Conservation (phyloP, 495 filamentous ascomycete genomes). For the Penicillium cinerascens region DNA sequence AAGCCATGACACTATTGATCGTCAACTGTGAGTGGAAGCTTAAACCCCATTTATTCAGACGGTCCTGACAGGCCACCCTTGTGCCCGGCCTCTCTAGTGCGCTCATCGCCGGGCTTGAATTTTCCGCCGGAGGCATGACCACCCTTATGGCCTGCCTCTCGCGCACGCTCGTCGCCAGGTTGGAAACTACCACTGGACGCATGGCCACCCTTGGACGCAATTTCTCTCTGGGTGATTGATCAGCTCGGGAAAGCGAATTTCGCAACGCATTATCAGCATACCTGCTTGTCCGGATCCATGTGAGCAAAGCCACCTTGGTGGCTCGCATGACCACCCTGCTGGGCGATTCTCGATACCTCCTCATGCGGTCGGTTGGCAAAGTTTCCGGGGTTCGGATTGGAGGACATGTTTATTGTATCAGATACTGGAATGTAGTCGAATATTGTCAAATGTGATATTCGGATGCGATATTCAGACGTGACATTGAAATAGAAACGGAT, state of each 20-base stretch:
- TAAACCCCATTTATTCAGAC: too few species aligned
- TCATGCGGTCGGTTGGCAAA: slow-evolving; percentile 62
- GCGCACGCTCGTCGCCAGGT: slow-evolving; percentile 41
- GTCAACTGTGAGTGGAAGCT: too few species aligned
- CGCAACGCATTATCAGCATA: slow-evolving; percentile 10
- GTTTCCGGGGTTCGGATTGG: slow-evolving; percentile 54
- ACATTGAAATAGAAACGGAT: too few species aligned
- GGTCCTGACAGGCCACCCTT: slow-evolving; percentile 33
- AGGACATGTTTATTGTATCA: not conserved
- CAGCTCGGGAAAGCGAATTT: not conserved
- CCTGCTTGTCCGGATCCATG: slow-evolving; percentile 46
- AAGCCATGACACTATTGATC: too few species aligned
- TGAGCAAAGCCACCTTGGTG: slow-evolving; percentile 29
- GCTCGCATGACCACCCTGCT: slow-evolving; percentile 49
- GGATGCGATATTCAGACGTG: not conserved
- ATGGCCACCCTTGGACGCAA: slow-evolving; percentile 49
- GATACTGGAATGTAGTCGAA: not conserved
- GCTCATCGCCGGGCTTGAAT: slow-evolving; percentile 46
- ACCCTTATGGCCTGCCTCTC: slow-evolving; percentile 43
- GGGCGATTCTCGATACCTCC: slow-evolving; percentile 53
- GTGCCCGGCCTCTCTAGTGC: slow-evolving; percentile 38
- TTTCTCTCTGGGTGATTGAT: slow-evolving; percentile 29
- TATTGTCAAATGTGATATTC: not conserved
- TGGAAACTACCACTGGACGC: slow-evolving; percentile 48
- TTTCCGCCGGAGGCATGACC: slow-evolving; percentile 47